Conservation (phyloP, 371 early-diverging fungal species). For the Apophysomyces elegans region DNA sequence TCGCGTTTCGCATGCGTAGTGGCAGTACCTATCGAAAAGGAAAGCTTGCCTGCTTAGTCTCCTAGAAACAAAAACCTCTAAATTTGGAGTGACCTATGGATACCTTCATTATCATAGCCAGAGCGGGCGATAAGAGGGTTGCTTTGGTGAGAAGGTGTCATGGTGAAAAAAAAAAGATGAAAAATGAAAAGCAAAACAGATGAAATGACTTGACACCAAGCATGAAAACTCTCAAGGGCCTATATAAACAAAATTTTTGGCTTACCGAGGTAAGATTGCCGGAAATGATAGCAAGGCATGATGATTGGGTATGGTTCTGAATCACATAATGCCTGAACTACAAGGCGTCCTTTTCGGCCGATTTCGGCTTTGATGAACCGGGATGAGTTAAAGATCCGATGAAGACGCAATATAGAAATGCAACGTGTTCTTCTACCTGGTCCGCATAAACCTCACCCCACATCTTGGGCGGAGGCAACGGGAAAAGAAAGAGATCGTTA, state of each 20-base stretch:
- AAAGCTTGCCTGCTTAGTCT: no score
- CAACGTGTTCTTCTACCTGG: background rate
- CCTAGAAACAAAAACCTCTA: background rate
- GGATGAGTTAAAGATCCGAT: conserved; percentile 10
- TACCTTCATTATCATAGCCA: conserved; percentile 31
- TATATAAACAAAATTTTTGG: conserved; percentile 3
- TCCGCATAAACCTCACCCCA: conserved; percentile 1
- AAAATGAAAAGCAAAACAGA: background rate
- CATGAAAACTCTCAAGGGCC: conserved; percentile 3
- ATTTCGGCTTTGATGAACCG: conserved; percentile 9
- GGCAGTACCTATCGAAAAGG: conserved; percentile 48
- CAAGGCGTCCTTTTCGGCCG: background rate
- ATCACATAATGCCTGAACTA: background rate
- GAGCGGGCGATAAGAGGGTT: background rate
- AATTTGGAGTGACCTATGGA: background rate
- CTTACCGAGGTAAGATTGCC: conserved; percentile 4
- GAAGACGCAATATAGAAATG: background rate
- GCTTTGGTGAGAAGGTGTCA: background rate
- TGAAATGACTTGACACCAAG: conserved; percentile 4
- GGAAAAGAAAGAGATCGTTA: background rate
- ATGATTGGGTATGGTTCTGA: conserved; percentile 1
- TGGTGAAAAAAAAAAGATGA: background rate
- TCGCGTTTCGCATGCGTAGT: conserved; percentile 48
- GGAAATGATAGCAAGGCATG: conserved; percentile 4
- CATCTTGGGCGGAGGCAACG: conserved; percentile 6